phyloP scores from a whole-genome alignment of 257 asterid species.

The Nemophila menziesii region DNA sequence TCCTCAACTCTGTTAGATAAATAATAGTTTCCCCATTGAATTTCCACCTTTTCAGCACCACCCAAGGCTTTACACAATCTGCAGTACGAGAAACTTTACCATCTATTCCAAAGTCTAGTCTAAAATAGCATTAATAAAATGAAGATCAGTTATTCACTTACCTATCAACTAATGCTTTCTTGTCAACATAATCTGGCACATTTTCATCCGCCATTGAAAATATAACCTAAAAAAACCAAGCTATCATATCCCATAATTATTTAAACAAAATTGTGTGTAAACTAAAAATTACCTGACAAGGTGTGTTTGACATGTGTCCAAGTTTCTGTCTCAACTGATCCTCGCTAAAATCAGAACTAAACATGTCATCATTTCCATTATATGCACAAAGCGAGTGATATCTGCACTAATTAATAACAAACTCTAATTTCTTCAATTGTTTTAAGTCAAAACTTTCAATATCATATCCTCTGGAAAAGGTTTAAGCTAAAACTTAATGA shows the following conservation, averaged over 20 bases:
- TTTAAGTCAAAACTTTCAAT: too few species aligned
- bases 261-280: too few species aligned
- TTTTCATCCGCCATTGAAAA: constrained; percentile 90
- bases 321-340: constrained; percentile 79
- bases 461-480: too few species aligned
- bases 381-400: constrained; percentile 77
- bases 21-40: constrained; percentile 61
- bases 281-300: constrained; percentile 89
- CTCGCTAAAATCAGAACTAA: constrained; percentile 84
- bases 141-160: constrained; percentile 16
- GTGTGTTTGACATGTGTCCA: constrained; percentile 91
- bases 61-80: constrained; percentile 82
- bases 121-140: not conserved
- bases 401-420: too few species aligned
- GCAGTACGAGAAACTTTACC: constrained; percentile 3
- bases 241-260: not conserved
- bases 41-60: constrained; percentile 67
- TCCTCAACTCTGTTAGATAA: constrained; percentile 61
- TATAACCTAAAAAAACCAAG: constrained; percentile 41
- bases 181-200: constrained; percentile 87
- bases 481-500: too few species aligned
- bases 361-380: constrained; percentile 88
- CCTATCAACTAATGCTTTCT: constrained; percentile 76
- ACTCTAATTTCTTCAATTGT: too few species aligned
- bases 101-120: too few species aligned